Base-by-base conservation (phyloP, 129 eudicot species). In the Saposhnikovia divaricata region DNA sequence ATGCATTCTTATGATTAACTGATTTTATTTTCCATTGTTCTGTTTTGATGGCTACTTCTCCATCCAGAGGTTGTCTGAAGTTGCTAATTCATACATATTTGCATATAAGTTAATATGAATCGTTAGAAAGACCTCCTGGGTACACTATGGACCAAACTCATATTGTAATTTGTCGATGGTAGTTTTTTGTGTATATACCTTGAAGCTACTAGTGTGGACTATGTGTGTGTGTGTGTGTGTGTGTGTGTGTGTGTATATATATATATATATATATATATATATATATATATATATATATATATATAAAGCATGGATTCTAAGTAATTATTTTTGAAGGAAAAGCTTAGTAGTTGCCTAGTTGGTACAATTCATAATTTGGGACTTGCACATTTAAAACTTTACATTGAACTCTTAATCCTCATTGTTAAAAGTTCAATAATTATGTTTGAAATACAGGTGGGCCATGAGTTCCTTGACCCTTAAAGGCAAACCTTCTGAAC, bases 401-500 rank as follows among this genome's bases (percentile, higher is more conserved):
- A 19, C 76, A 78, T 63, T 21, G 19, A 12, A 14, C 73, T 37
- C 42, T 70, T 34, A 38, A 70, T 66, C 3, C 72, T 14, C 19
- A 0, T 25, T 28, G 4, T 31, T 19, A 21, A 66, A 14, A 66
- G 21, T 66, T 28, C 37, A 66, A 66, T n/a, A 3, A 4, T 38
- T 12, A 25, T 15, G 76, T 47, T 53, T 11, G 10, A 31, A 75
- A 76, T 81, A 84, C 97, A 95, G 98, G 86, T 95, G 98, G 98
- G 98, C 97, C 53, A 95, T 92, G 98, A 95, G 96, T 80, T 92
- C 97, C 55, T 89, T 95, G 88, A 87, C 96, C 40, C 77, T 82
- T 25, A 92, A 92, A 89, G 93, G 90, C 82, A 95, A 95, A 87
- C 80, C 93, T 77, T 87, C 96, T 76, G 98, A 94, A 73, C 98